A percentile compares a stretch with the other conserved stretches of the same genome.
phyloP scores from a whole-genome alignment of 2,329 filamentous ascomycete genomes.

The Pseudogymnoascus sp. region DNA sequence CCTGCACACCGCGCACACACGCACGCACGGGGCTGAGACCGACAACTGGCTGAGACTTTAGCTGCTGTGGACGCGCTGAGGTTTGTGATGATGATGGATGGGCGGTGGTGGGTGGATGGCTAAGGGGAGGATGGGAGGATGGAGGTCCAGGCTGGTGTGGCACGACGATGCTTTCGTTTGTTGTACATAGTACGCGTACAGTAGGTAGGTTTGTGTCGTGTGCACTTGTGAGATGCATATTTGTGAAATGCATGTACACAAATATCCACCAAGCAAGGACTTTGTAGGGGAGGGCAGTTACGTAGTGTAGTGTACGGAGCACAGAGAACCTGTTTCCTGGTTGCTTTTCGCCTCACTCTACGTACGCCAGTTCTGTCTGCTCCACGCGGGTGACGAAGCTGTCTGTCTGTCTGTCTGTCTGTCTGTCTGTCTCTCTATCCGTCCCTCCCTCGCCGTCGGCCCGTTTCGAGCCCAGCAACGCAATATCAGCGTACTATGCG shows the following conservation, averaged over 20 bases:
- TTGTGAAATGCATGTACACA: not conserved
- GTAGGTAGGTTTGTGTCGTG: not conserved
- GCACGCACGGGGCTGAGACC: not conserved
- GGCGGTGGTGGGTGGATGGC: too few relatives aligned
- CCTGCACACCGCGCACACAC: not conserved
- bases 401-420: not conserved
- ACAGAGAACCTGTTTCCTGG: not conserved
- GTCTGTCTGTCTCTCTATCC: not conserved
- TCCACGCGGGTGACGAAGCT: not conserved
- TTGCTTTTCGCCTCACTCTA: not conserved
- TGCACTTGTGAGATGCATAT: not conserved
- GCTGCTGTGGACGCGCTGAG: not conserved
- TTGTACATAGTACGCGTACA: not conserved
- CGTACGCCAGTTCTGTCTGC: not conserved
- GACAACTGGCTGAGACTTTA: not conserved
- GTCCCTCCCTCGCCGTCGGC: not conserved
- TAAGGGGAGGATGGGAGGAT: too few relatives aligned
- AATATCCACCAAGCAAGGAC: not conserved
- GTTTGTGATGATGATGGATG: not conserved
- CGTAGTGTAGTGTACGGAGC: not conserved
- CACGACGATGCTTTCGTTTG: not conserved
- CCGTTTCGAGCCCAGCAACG: not conserved
- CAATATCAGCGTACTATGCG: not conserved
- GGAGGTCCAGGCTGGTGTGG: not conserved
- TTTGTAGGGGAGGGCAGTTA: not conserved